Conservation (phyloP, 192 early-diverging fungal species). For the Podila minutissima region DNA sequence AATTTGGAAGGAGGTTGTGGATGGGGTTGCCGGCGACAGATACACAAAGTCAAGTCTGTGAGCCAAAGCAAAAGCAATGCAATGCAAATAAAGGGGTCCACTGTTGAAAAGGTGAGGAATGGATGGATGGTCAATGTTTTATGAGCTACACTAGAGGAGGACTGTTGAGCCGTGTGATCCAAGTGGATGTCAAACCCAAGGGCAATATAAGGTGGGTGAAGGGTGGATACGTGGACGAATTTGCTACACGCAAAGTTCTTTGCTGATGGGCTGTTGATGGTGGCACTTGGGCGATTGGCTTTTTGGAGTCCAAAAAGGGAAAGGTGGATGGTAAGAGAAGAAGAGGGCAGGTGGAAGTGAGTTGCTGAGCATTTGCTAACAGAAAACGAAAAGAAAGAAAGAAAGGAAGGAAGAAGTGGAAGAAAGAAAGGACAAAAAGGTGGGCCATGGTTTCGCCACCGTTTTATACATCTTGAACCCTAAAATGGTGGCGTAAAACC, state of each 20-base stretch:
- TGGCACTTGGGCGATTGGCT: too few relatives aligned
- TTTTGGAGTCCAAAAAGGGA: background rate
- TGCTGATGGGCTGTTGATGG: too few relatives aligned
- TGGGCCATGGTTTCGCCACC: background rate
- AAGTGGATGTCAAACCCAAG: too few relatives aligned
- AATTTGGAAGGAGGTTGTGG: background rate
- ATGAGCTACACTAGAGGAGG: too few relatives aligned
- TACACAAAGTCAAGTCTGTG: background rate
- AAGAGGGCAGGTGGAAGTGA: background rate
- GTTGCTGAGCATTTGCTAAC: background rate
- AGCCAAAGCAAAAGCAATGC: background rate
- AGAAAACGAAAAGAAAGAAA: background rate
- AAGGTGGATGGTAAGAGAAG: constrained; percentile 1
- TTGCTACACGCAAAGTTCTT: too few relatives aligned
- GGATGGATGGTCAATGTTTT: too few relatives aligned
- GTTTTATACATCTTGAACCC: background rate
- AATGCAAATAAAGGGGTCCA: too few relatives aligned
- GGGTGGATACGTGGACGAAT: too few relatives aligned
- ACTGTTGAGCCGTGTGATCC: too few relatives aligned
- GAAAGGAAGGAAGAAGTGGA: background rate
- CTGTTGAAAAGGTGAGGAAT: too few relatives aligned
- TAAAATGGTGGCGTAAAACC: constrained; percentile 18
- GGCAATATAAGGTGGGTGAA: too few relatives aligned
- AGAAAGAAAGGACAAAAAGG: background rate
- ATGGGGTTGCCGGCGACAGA: too few relatives aligned